These are phyloP conservation scores for Coelastrella sp. DNA, from an alignment of 139 green algal genomes.

Conservation along the genomic window DNA sequence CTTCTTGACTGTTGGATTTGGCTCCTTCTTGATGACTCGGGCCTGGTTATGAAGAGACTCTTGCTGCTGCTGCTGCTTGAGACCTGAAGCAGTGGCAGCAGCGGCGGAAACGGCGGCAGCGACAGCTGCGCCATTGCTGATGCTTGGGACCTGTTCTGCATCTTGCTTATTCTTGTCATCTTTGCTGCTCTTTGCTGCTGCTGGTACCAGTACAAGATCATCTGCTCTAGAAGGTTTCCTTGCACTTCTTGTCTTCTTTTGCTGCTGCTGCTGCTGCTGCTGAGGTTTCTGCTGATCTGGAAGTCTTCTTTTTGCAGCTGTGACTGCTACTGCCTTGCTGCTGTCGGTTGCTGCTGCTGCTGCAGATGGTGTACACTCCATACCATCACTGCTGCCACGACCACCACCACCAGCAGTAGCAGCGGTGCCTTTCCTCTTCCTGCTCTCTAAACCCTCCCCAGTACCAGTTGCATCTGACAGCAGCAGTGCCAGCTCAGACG, in stretches of 20 bases:
- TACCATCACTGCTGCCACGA: background rate
- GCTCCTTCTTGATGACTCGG: no score
- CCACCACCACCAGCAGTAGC: background rate
- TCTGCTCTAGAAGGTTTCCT: background rate
- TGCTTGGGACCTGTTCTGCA: background rate
- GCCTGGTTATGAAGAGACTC: background rate
- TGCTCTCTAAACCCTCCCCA: background rate
- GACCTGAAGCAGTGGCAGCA: background rate
- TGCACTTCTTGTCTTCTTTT: background rate
- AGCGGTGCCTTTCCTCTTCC: background rate
- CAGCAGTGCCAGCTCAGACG: background rate
- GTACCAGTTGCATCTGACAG: background rate
- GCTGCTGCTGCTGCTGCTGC: background rate
- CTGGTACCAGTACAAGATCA: no score
- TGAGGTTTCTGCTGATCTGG: background rate
- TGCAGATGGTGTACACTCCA: background rate
- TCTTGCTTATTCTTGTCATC: no score
- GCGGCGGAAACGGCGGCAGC: background rate
- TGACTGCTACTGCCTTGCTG: background rate
- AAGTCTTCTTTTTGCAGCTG: background rate
- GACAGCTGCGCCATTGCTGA: background rate
- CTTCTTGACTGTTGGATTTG: background rate
- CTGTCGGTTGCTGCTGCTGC: background rate
- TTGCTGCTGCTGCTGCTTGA: background rate
- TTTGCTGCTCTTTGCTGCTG: no score